Conservation (phyloP, 768 basidiomycete species). For the Mycena alexandri region DNA sequence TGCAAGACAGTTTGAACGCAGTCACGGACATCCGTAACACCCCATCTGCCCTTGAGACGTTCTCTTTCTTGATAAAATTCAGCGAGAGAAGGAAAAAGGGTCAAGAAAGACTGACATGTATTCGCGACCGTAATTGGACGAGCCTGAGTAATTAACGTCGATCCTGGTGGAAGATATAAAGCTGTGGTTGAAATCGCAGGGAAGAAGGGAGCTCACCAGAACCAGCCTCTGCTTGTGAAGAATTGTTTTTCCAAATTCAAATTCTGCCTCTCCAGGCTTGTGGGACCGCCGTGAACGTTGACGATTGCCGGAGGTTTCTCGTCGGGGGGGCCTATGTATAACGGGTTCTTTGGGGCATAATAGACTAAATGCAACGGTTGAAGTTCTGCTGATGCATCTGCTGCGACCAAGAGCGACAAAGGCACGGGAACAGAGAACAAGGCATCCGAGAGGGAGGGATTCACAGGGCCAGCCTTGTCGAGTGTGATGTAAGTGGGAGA, state of each 20-base stretch:
- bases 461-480: conserved; percentile 20
- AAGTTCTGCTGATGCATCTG: neutral
- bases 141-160: conserved; percentile 73
- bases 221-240: conserved; percentile 66
- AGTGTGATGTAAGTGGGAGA: conserved; percentile 7
- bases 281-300: conserved; percentile 70
- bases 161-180: conserved; percentile 47
- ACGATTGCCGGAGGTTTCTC: conserved; percentile 68
- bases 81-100: neutral
- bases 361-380: conserved; percentile 62
- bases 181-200: no score
- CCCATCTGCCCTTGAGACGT: conserved; percentile 69
- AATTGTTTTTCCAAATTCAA: conserved; percentile 59
- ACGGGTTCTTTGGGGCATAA: conserved; percentile 65
- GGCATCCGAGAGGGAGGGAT: conserved; percentile 39
- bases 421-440: conserved; percentile 37
- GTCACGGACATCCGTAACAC: conserved; percentile 68
- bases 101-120: conserved; percentile 49
- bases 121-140: conserved; percentile 66
- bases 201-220: conserved; percentile 52
- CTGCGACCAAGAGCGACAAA: conserved; percentile 11
- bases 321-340: conserved; percentile 51
- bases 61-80: conserved; percentile 31
- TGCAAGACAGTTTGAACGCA: conserved; percentile 56
- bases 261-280: conserved; percentile 49